Evolutionary conservation across 2,329 filamentous ascomycete genomes (phyloP), one percentile per base, ranked within the genome.

Genomic region (Ophioceras dolichostomum): DNA sequence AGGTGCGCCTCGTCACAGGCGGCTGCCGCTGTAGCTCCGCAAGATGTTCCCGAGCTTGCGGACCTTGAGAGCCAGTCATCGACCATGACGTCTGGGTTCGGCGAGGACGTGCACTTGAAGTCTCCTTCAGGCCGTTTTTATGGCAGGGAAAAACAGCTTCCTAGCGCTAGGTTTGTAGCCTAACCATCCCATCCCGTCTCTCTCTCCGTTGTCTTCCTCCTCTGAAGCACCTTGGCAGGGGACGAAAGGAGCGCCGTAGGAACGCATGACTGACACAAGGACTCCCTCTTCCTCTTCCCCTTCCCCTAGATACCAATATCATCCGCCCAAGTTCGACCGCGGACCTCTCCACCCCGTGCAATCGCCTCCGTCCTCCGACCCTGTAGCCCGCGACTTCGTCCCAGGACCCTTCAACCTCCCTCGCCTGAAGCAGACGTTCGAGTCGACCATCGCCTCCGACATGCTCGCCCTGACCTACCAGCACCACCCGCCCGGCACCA

Each of bases 251-350:
- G n/a, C n/a, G n/a, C n/a, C n/a, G n/a, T n/a, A n/a, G n/a, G n/a
- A n/a, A n/a, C n/a, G n/a, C n/a, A n/a, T n/a, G n/a, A n/a, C n/a
- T n/a, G n/a, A n/a, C n/a, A n/a, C n/a, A n/a, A n/a, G n/a, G n/a
- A n/a, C n/a, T n/a, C n/a, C n/a, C n/a, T n/a, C n/a, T n/a, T n/a
- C n/a, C n/a, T n/a, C n/a, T n/a, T n/a, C n/a, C n/a, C n/a, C n/a
- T n/a, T n/a, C n/a, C n/a, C n/a, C n/a, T n/a, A 47, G 89, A 70
- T 98, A 96, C 65, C 84, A 94, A 61, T 96, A 83, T 61, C 86
- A 88, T 46, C 81, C 89, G 36, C 91, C 91, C 45, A 91, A 89
- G 64, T 98, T 88, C 71, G 79, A 94, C 60, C 84, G 89, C 52
- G 91, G 91, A 39, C 88, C 88, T 45, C 70, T 96, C 18, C 88